Conservation (phyloP, 2,329 filamentous ascomycete species). For the Neonectria neomacrospora region DNA sequence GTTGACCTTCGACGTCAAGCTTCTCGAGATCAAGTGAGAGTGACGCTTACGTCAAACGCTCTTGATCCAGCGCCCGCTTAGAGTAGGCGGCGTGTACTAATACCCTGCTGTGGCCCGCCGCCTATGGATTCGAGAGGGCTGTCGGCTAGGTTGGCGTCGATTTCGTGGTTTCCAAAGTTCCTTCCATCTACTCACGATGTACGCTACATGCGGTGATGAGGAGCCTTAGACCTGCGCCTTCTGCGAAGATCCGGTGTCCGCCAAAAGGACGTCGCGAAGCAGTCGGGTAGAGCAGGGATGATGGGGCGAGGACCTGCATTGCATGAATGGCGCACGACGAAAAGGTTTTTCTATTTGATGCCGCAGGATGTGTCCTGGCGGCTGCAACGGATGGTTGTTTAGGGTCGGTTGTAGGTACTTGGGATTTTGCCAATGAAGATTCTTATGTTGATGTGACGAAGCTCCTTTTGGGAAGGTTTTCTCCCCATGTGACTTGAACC, state of each 20-base stretch:
- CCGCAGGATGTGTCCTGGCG: conserved; percentile 23
- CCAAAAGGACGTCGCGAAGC: conserved; percentile 30
- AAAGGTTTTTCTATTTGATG: conserved; percentile 45
- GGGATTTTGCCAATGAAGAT: conserved; percentile 39
- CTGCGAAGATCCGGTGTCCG: conserved; percentile 30
- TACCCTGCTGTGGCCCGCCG: conserved; percentile 36
- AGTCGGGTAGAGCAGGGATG: conserved; percentile 54
- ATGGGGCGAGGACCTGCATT: conserved; percentile 61
- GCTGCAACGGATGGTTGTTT: conserved; percentile 29
- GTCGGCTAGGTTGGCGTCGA: conserved; percentile 27
- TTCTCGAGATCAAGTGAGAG: conserved; percentile 82
- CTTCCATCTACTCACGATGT: conserved; percentile 37
- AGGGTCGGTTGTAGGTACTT: conserved; percentile 37
- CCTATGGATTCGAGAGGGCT: conserved; percentile 23
- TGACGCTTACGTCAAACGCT: conserved; percentile 13
- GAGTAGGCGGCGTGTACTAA: conserved; percentile 38
- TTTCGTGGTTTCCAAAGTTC: conserved; percentile 29
- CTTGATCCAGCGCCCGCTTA: conserved; percentile 28
- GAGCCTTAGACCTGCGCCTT: conserved; percentile 62
- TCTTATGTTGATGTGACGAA: conserved; percentile 13
- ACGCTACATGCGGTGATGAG: conserved; percentile 51
- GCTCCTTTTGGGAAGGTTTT: not conserved
- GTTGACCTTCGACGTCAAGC: conserved; percentile 91
- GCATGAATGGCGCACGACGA: conserved; percentile 62
- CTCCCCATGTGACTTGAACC: not conserved